Evolutionary conservation across 306 rosid genomes (phyloP).

Genomic region (Mimosa bimucronata): DNA sequence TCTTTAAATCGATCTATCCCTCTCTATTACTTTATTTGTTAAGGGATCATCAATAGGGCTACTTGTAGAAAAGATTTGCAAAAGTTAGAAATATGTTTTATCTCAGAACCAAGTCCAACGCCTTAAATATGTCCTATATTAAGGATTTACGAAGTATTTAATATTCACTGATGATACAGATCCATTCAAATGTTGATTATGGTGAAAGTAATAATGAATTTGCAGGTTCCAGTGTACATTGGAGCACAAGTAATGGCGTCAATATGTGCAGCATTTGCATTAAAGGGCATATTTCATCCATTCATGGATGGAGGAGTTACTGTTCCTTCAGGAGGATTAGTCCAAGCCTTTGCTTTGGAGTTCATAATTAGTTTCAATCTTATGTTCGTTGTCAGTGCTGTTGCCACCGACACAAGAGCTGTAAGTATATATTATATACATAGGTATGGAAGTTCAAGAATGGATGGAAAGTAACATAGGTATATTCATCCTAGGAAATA

Average conservation of each 20-base stretch:
- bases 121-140: too few species aligned
- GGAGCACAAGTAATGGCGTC: slow-evolving; percentile 79
- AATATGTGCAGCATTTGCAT: slow-evolving; percentile 68
- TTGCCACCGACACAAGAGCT: slow-evolving; percentile 88
- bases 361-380: slow-evolving; percentile 82
- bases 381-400: slow-evolving; percentile 93
- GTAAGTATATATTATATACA: slow-evolving; percentile 51
- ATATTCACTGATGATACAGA: too few species aligned
- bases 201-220: not conserved
- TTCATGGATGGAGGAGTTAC: slow-evolving; percentile 85
- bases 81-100: too few species aligned
- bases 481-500: not conserved
- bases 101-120: too few species aligned
- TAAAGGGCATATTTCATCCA: slow-evolving; percentile 73
- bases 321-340: slow-evolving; percentile 70
- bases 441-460: not conserved
- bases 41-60: too few species aligned
- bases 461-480: not conserved
- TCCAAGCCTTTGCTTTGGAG: slow-evolving; percentile 80
- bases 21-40: too few species aligned
- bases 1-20: too few species aligned
- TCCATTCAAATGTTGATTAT: too few species aligned
- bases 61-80: too few species aligned
- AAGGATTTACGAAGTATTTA: too few species aligned
- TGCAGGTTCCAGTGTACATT: slow-evolving; percentile 80